Evolutionary conservation across 2,329 filamentous ascomycete species (phyloP), one percentile per base, ranked within the genome.

Genomic region (Fonsecaea pedrosoi): DNA sequence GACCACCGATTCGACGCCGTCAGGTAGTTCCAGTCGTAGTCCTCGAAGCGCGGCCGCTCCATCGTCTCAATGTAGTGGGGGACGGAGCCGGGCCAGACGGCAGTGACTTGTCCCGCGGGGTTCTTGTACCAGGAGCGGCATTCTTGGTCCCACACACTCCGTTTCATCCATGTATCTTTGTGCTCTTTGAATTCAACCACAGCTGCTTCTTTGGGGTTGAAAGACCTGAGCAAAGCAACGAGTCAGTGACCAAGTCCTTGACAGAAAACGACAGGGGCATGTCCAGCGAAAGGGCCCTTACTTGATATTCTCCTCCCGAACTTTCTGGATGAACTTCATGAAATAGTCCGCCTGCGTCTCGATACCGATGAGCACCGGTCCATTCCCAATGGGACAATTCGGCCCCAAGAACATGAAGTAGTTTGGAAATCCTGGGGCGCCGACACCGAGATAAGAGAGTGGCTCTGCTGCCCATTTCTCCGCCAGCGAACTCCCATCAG

Each of bases 71-170:
- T 75, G 66, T 83, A 85, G 61, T 85, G 83, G 50, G 85, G 77
- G 0, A 78, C 81, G 2, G 77, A 80, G 4, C 83, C 84, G 0
- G 84, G 83, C 79, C 80, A 85, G 1, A 85, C 74, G 1, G 82
- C 80, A 72, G 72, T 75, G 40, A 82, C 79, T 8, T 79, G 73
- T 15, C 79, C 80, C 1, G 78, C 81, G 2, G 80, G 79, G 71
- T 83, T 78, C 71, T 74, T 75, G 62, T 76, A 73, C 79, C 81
- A 82, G 15, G 68, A 72, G 8, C 80, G 75, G 59, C 81, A 82
- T 8, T 77, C 74, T 35, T 79, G 76, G 65, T 80, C 82, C 80
- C 80, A 84, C 6, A 83, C 81, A 0, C 80, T 83, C 63, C 81
- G 77, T 71, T 81, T 82, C 71, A 83, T 79, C 78, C 78, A 82